A percentile compares a stretch with the other conserved stretches of the same genome.
Conservation (phyloP, 306 rosid species). For the Oemleria cerasiformis region DNA sequence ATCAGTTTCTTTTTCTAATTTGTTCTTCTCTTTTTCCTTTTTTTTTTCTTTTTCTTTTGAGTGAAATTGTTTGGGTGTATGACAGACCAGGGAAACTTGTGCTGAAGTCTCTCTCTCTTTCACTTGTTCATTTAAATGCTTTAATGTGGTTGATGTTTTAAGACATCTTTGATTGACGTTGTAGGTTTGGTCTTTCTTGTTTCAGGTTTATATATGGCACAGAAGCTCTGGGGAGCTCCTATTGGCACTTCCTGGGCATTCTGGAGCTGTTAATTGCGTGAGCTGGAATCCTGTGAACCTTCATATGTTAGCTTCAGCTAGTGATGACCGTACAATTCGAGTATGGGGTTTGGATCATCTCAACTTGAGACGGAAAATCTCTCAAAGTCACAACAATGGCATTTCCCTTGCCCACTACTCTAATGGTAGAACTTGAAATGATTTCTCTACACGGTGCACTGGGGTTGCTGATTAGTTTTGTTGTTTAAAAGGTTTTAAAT, state of each 20-base stretch:
- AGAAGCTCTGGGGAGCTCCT: conserved; percentile 50
- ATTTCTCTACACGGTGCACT: not conserved
- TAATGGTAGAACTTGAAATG: conserved; percentile 50
- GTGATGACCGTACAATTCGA: conserved; percentile 69
- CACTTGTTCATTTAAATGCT: not conserved
- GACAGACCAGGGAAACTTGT: not conserved
- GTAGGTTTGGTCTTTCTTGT: conserved; percentile 5
- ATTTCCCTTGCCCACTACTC: conserved; percentile 31
- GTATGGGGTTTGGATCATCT: conserved; percentile 62
- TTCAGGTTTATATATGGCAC: conserved; percentile 65
- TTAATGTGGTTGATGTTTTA: not conserved
- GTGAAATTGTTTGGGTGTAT: not conserved
- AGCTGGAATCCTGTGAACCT: conserved; percentile 62
- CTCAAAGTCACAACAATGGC: conserved; percentile 38
- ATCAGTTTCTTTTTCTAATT: not conserved
- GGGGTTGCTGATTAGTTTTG: not conserved
- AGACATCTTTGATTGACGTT: not conserved
- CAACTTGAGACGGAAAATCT: conserved; percentile 35
- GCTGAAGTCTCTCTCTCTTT: too few species aligned
- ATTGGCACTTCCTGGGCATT: conserved; percentile 58
- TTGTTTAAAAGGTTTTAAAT: not conserved
- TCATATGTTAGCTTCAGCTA: conserved; percentile 68
- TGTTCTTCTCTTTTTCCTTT: not conserved
- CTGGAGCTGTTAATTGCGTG: conserved; percentile 69
- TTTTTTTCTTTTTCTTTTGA: not conserved